Evolutionary conservation across 2,329 filamentous ascomycete species (phyloP), one percentile per base, ranked within the genome.

Genomic region (Dactylella cylindrospora): DNA sequence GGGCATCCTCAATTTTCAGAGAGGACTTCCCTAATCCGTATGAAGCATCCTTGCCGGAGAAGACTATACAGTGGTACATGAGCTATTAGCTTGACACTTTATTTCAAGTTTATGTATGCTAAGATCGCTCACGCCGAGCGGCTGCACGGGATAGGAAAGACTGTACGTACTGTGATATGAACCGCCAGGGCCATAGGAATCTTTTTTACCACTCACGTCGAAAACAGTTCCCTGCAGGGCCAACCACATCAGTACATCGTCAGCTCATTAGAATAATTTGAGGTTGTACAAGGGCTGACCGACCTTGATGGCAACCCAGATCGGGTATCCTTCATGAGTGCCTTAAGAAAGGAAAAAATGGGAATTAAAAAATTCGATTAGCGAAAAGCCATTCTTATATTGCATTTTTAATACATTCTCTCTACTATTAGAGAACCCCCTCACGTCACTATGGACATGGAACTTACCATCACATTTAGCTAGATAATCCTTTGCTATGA

Each of bases 31-130:
- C 93, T 1, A 98, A 80, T 5, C 90, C 93, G 64, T 89, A 83
- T n/a, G 93, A 97, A 20, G 93, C 86, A 70, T 98, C 94, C 71
- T 95, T 95, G 64, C 93, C 93, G 2, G 89, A 87, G 71, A 98
- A 98, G 15, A 96, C 93, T 98, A 67, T 33, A 17, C 5, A 7
- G n/a, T n/a, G n/a, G n/a, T n/a, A n/a, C n/a, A n/a, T n/a, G n/a
- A n/a, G n/a, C n/a, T n/a, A n/a, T n/a, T n/a, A n/a, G n/a, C n/a
- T n/a, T n/a, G n/a, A n/a, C n/a, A n/a, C n/a, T n/a, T n/a, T n/a
- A n/a, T n/a, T n/a, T n/a, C n/a, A n/a, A 31, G 8, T 31, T 31
- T 31, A 13, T 8, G 28, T 8, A 9, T 31, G 28, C 28, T 31
- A 13, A 31, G 28, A 31, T 13, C 28, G 28, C 25, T 12, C n/a